Evolutionary conservation across 1,139 yeast species (phyloP), one percentile per base, ranked within the genome.

Genomic region (Debaryomycetaceae sp.): DNA sequence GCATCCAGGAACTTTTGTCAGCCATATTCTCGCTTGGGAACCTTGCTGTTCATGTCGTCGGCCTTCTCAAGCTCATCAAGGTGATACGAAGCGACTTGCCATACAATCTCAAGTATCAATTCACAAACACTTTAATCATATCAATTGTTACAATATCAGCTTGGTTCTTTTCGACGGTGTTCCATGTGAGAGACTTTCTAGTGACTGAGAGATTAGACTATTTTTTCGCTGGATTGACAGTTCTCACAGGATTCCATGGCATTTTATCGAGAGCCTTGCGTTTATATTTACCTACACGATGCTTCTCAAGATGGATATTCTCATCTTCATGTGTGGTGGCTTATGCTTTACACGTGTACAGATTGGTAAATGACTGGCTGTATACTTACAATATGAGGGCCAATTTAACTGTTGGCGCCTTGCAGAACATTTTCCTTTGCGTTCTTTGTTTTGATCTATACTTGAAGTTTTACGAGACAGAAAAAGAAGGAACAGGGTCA

Each of bases 331-430:
- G 91, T 48, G 45, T 72, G 0, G 46, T 67, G 0, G 71, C 81
- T 34, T 89, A 87, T 53, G 36, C 70, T 1, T 68, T 73, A 13
- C 99, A 93, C 62, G 72, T 93, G 7, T 63, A 77, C 40, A 75
- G 93, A 49, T 70, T 93, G 40, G 75, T 84, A 36, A 62, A 79
- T 11, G 85, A 84, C 55, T 93, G 97, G 91, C 86, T 90, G 50
- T 93, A 93, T 65, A 83, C 95, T 1, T 93, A 93, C 64, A 93
- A 93, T 67, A 93, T 93, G 98, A 77, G 81, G 55, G 96, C 95
- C 30, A 93, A 95, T 57, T 83, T 93, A 2, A 63, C 77, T 1
- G 77, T 89, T 43, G 99, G 97, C 0, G 48, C 89, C 3, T 51
- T 84, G 5, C 97, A 91, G 56, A 87, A 90, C 62, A 52, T 77